phyloP scores from a whole-genome alignment of 1,139 yeast genomes.

The Kurtzmaniella quercitrusa region DNA sequence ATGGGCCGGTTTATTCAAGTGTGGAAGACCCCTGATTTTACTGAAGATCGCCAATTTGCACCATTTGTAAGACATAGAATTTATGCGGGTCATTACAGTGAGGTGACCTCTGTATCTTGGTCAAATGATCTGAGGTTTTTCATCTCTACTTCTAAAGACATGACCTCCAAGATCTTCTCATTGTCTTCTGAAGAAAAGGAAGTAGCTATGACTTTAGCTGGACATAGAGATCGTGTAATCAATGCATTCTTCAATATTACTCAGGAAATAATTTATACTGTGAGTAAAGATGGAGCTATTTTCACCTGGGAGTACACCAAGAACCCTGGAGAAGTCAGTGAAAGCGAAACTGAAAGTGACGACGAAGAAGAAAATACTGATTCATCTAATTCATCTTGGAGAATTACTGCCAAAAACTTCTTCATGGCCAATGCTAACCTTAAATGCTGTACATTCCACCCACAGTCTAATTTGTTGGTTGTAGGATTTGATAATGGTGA shows the following conservation, averaged over 20 bases:
- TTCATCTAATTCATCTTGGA: slow-evolving; percentile 55
- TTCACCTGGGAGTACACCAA: slow-evolving; percentile 85
- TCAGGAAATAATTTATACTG: slow-evolving; percentile 86
- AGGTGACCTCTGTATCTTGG: slow-evolving; percentile 79
- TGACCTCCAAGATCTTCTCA: slow-evolving; percentile 86
- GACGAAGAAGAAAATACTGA: slow-evolving; percentile 28
- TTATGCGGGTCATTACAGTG: slow-evolving; percentile 90
- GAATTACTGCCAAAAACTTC: slow-evolving; percentile 74
- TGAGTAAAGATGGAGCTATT: slow-evolving; percentile 92
- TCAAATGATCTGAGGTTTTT: slow-evolving; percentile 86
- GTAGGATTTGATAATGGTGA: slow-evolving; percentile 94
- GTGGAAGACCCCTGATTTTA: slow-evolving; percentile 84
- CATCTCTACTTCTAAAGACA: slow-evolving; percentile 81
- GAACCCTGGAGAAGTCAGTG: slow-evolving; percentile 38
- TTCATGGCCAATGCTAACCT: slow-evolving; percentile 71
- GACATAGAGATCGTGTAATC: slow-evolving; percentile 86
- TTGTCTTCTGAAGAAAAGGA: slow-evolving; percentile 67
- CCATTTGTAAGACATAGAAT: slow-evolving; percentile 90
- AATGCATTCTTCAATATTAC: slow-evolving; percentile 80
- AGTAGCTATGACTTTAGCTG: slow-evolving; percentile 84
- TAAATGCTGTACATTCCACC: slow-evolving; percentile 80
- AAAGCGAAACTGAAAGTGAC: slow-evolving; percentile 37
- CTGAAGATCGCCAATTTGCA: slow-evolving; percentile 82
- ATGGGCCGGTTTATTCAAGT: slow-evolving; percentile 80
- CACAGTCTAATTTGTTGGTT: slow-evolving; percentile 63